A percentile compares a stretch with the other conserved stretches of the same genome.
Evolutionary conservation across 306 rosid species (phyloP).

Genomic region (Ormosia semicastrata): DNA sequence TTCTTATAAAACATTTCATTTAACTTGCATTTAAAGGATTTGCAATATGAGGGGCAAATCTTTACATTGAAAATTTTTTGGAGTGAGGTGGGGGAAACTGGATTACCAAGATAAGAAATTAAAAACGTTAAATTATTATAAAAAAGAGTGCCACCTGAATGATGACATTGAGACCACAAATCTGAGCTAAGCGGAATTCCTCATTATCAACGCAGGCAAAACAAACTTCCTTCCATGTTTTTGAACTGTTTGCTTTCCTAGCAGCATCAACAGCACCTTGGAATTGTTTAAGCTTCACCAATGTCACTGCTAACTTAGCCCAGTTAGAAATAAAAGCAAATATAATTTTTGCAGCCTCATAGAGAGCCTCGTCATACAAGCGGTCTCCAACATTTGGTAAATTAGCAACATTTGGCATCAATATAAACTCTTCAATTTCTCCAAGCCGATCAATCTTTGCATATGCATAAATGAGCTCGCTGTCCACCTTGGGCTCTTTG

Average conservation of each 20-base stretch:
- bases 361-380: constrained; percentile 70
- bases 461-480: constrained; percentile 83
- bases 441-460: constrained; percentile 73
- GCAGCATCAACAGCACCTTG: constrained; percentile 92
- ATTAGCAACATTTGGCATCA: constrained; percentile 84
- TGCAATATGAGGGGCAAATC: neutral
- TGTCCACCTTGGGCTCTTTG: constrained; percentile 79
- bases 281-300: constrained; percentile 69
- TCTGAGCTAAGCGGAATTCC: constrained; percentile 81
- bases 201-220: constrained; percentile 86
- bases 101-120: neutral
- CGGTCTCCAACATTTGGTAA: constrained; percentile 76
- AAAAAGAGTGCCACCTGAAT: constrained; percentile 48
- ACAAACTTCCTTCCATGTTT: constrained; percentile 90
- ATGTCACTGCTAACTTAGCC: constrained; percentile 77
- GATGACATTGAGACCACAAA: constrained; percentile 82
- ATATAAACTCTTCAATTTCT: constrained; percentile 80
- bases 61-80: neutral
- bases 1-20: neutral
- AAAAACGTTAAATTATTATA: neutral
- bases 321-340: constrained; percentile 76
- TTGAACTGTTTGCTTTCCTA: constrained; percentile 80
- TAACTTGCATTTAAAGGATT: constrained; percentile 1
- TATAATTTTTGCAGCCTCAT: constrained; percentile 81
- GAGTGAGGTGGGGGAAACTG: neutral